Base-by-base conservation (phyloP, 768 basidiomycete species). In the Leccinum truebloodii region DNA sequence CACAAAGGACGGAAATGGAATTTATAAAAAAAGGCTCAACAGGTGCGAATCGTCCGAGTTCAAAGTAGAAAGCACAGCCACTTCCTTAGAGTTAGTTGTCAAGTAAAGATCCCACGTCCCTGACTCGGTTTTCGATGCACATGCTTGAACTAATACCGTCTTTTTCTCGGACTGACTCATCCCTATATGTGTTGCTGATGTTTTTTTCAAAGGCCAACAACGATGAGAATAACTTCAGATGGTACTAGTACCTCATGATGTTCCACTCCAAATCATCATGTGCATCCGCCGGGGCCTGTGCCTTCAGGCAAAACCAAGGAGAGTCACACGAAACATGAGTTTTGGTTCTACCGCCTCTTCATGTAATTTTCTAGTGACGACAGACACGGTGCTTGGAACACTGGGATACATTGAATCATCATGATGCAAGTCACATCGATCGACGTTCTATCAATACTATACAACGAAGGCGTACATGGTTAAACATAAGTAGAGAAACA, bases 401-500 rank as follows among this genome's bases (percentile, higher is more conserved):
- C 41, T 39, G 37, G 37, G 37, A 18, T 7, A 18, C 7, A 18
- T 39, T 8, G 37, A 39, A 16, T 39, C 39, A 39, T 39, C 16
- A 3, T 39, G 7, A 18, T 39, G 37, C 39, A 44, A 44, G n/a
- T 9, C 41, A 44, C n/a, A 20, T 20, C n/a, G 28, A 12, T 6
- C 55, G 28, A 59, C 10, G 20, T 35, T 22, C 49, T 26, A 13
- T 16, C 10, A 18, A 57, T 28, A 35, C 2, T 14, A 18, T 32
- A 66, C 22, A 60, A 59, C 39, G 16, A 52, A 30, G 48, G n/a
- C 51, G 39, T 53, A 64, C 64, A 64, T 53, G 14, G 14, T 41
- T n/a, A 26, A 54, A 28, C 13, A 51, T 12, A 12, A 34, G n/a
- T 55, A 46, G 10, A 59, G 24, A 34, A 37, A 51, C 12, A 52